A percentile compares a stretch with the other conserved stretches of the same genome.
Conservation (phyloP, 164 flowering plant species). For the Taxillus chinensis region DNA sequence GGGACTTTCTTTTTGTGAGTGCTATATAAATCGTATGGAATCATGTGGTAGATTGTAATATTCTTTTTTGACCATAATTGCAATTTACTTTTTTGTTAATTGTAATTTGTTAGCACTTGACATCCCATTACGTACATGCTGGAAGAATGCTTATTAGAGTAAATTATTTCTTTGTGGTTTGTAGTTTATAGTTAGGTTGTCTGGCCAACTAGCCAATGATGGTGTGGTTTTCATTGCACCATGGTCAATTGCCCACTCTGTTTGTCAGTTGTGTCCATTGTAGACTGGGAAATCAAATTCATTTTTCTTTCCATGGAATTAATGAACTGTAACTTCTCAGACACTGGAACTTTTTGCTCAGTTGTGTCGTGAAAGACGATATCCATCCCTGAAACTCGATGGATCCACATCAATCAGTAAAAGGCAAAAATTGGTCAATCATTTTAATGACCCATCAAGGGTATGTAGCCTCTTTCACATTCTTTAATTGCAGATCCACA, state of each 20-base stretch:
- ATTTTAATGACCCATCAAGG: conserved; percentile 76
- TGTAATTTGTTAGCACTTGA: no score
- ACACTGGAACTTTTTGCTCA: conserved; percentile 96
- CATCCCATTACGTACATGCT: no score
- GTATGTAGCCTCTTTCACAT: conserved; percentile 21
- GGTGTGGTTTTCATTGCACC: neutral
- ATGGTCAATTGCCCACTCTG: neutral
- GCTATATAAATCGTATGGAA: no score
- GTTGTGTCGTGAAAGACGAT: conserved; percentile 92
- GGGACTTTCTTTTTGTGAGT: no score
- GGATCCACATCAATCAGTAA: conserved; percentile 88
- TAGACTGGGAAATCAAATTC: neutral
- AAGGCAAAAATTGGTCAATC: conserved; percentile 84
- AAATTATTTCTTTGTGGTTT: no score
- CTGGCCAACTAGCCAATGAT: no score
- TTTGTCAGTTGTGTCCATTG: neutral
- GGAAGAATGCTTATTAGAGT: no score
- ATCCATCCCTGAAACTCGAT: conserved; percentile 92
- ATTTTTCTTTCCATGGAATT: neutral
- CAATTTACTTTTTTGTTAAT: no score
- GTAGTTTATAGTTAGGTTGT: no score
- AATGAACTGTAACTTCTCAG: conserved; percentile 25
- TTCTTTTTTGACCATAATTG: no score
- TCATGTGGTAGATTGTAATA: no score
- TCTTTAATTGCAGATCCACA: neutral